Percentiles rank a stretch among this genome's conserved stretches.
These are phyloP conservation scores for Talaromyces sp. DNA, from an alignment of 2,329 filamentous ascomycete genomes.

Conservation along the genomic window DNA sequence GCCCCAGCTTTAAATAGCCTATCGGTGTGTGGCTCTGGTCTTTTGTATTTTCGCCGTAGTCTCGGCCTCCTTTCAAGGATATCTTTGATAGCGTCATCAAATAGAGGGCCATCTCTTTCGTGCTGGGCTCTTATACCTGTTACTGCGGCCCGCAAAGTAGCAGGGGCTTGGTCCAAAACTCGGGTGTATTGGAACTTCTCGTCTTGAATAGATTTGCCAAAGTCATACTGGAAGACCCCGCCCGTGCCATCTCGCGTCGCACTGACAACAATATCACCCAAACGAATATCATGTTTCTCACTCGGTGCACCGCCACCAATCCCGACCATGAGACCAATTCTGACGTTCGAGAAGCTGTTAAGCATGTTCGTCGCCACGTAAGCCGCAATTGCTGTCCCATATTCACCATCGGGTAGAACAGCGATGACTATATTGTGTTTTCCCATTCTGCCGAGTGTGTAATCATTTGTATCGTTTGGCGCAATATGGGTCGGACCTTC, in stretches of 20 bases:
- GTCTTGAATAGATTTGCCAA: neutral
- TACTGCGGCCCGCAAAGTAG: neutral
- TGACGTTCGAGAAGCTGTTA: conserved; percentile 23
- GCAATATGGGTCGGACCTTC: neutral
- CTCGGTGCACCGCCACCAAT: neutral
- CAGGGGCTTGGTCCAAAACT: neutral
- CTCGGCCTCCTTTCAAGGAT: neutral
- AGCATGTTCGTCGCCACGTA: conserved; percentile 37
- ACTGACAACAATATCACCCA: neutral
- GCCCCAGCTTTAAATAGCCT: neutral
- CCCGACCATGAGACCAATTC: neutral
- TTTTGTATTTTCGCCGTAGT: neutral
- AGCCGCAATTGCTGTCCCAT: conserved; percentile 36
- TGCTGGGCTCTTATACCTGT: neutral
- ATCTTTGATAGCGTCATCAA: neutral
- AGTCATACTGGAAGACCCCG: neutral
- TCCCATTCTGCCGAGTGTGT: neutral
- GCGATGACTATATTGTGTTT: conserved; percentile 33
- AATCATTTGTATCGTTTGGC: neutral
- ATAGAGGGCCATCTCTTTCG: neutral
- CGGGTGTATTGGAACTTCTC: neutral
- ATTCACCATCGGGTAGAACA: conserved; percentile 31
- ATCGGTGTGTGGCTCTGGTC: neutral
- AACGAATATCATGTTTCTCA: neutral
- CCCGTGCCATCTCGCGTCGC: neutral